These are phyloP conservation scores for Trametes elegans DNA, from an alignment of 768 basidiomycete genomes.

Conservation along the genomic window DNA sequence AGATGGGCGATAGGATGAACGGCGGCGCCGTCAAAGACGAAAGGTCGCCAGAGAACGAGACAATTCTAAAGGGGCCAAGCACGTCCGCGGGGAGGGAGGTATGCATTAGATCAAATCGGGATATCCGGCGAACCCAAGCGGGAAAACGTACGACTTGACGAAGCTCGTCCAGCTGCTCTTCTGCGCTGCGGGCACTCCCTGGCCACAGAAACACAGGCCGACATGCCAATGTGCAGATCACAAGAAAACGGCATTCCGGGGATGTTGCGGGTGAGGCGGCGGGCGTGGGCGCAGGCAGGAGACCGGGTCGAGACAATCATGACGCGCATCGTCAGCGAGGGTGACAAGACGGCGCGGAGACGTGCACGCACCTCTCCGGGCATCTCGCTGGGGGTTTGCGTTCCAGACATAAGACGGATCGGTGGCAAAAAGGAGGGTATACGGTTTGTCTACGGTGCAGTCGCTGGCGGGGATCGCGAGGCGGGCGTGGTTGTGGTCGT, in stretches of 20 bases:
- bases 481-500: not conserved
- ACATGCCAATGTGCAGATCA: not conserved
- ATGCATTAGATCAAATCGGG: conserved; percentile 5
- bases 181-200: conserved; percentile 81
- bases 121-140: not conserved
- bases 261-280: not conserved
- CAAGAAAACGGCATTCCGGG: not conserved
- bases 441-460: not conserved
- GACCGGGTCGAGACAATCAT: conserved; percentile 21
- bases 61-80: conserved; percentile 49
- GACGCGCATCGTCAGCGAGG: conserved; percentile 14
- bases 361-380: conserved; percentile 19
- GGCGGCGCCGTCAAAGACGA: conserved; percentile 83
- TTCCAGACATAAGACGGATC: conserved; percentile 7
- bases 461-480: not conserved
- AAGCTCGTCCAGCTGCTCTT: conserved; percentile 88
- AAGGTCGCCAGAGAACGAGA: conserved; percentile 85
- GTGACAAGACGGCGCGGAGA: not conserved
- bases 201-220: no score
- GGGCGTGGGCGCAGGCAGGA: conserved; percentile 3
- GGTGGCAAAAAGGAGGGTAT: not conserved
- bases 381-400: conserved; percentile 16
- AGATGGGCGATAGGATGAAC: conserved; percentile 90
- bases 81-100: not conserved
- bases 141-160: conserved; percentile 73